These are phyloP conservation scores for Schoenoplectus tabernaemontani DNA, from an alignment of 202 grass and related monocot species.

Conservation along the genomic window DNA sequence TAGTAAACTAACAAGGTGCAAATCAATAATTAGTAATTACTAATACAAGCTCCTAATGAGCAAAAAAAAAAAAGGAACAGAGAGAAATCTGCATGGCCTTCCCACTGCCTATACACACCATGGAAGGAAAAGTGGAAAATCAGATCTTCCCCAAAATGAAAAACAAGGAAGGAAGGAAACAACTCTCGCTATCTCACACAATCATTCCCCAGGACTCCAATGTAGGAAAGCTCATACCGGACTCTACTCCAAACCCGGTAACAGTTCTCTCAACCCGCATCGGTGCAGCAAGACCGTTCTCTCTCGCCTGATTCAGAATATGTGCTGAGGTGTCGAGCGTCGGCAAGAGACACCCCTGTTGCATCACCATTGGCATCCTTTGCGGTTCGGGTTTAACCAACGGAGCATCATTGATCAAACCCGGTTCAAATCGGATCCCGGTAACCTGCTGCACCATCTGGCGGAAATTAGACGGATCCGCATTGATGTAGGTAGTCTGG, in stretches of 20 bases:
- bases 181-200: constrained; percentile 2
- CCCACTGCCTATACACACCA: constrained; percentile 14
- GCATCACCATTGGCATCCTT: not conserved
- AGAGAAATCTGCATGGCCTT: not conserved
- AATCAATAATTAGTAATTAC: constrained; percentile 22
- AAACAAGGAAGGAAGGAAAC: not conserved
- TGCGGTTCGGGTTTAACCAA: not conserved
- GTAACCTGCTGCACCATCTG: constrained; percentile 85
- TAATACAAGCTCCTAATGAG: constrained; percentile 11
- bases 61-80: constrained; percentile 3
- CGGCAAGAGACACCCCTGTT: constrained; percentile 34
- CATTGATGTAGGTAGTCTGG: constrained; percentile 61
- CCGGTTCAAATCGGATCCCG: constrained; percentile 26
- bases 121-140: not conserved
- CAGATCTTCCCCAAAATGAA: constrained; percentile 1
- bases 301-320: constrained; percentile 32
- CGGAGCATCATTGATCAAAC: not conserved
- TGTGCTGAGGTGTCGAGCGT: constrained; percentile 84
- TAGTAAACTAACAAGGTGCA: constrained; percentile 12
- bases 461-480: constrained; percentile 63
- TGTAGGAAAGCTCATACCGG: constrained; percentile 41
- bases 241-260: not conserved
- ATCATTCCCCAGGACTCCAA: constrained; percentile 72
- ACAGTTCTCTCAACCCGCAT: not conserved
- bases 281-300: not conserved